Percentiles rank a stretch among this genome's conserved stretches.
These are phyloP conservation scores for Flaveria sonorensis DNA, from an alignment of 129 eudicot species.

Conservation along the genomic window DNA sequence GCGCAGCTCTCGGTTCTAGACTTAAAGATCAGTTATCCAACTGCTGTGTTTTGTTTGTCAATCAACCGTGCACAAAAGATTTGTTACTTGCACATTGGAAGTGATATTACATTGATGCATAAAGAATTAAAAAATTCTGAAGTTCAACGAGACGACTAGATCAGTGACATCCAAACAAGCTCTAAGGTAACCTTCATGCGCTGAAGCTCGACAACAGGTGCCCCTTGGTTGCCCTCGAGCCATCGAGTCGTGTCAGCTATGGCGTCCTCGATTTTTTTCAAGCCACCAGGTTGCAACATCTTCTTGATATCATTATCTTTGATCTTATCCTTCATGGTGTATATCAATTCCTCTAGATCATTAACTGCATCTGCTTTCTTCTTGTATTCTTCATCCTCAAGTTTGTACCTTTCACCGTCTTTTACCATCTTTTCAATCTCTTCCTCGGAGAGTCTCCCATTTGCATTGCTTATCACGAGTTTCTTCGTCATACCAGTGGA, in stretches of 20 bases:
- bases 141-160: neutral
- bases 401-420: neutral
- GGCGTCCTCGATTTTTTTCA: neutral
- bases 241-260: neutral
- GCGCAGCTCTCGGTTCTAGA: no score
- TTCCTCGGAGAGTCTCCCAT: neutral
- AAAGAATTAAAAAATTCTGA: no score
- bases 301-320: neutral
- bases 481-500: neutral
- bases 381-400: neutral
- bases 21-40: no score
- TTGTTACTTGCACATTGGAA: no score
- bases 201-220: neutral
- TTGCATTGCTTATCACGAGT: neutral
- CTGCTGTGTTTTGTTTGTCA: no score
- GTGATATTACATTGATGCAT: no score
- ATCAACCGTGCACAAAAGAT: no score
- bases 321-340: neutral
- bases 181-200: slow-evolving; percentile 4
- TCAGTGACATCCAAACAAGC: neutral
- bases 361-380: neutral
- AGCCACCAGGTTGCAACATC: neutral
- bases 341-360: neutral
- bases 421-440: slow-evolving; percentile 11
- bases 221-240: slow-evolving; percentile 4